A percentile compares a stretch with the other conserved stretches of the same genome.
phyloP scores from a whole-genome alignment of 345 rosid genomes.

The Hibiscus trionum region DNA sequence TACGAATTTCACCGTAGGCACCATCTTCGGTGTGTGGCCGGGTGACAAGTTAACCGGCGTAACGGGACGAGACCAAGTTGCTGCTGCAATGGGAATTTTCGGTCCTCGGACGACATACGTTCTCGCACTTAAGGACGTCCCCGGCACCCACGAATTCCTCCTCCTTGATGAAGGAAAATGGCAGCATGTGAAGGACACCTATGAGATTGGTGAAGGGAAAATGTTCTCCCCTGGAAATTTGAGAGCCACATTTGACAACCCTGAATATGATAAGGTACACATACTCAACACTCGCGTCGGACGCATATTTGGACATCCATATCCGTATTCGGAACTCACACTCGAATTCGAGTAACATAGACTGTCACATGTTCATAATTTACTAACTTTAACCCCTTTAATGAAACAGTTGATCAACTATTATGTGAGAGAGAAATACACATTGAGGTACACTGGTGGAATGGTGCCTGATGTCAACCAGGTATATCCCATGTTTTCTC shows the following conservation, averaged over 20 bases:
- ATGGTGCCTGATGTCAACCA: conserved; percentile 99
- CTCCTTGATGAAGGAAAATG: conserved; percentile 99
- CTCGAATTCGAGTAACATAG: background rate
- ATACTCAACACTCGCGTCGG: background rate
- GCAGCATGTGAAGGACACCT: conserved; percentile 92
- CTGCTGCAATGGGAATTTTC: conserved; percentile 93
- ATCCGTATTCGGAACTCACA: background rate
- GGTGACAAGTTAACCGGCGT: conserved; percentile 85
- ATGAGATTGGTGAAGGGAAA: conserved; percentile 81
- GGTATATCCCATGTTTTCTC: conserved; percentile 23
- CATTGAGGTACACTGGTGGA: conserved; percentile 98
- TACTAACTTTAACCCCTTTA: background rate
- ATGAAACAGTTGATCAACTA: conserved; percentile 62
- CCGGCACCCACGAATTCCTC: conserved; percentile 96
- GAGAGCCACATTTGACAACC: conserved; percentile 90
- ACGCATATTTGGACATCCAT: too few relatives aligned
- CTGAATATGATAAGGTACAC: conserved; percentile 57
- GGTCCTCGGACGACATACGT: conserved; percentile 97
- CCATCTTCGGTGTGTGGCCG: conserved; percentile 98
- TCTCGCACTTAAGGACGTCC: conserved; percentile 70
- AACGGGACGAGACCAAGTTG: conserved; percentile 82
- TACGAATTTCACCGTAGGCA: conserved; percentile 83
- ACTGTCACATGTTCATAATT: background rate
- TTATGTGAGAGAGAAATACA: conserved; percentile 90
- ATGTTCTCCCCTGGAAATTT: conserved; percentile 95